Evolutionary conservation across 2,329 filamentous ascomycete genomes (phyloP), one percentile per base, ranked within the genome.

Genomic region (Colletotrichum kahawae): DNA sequence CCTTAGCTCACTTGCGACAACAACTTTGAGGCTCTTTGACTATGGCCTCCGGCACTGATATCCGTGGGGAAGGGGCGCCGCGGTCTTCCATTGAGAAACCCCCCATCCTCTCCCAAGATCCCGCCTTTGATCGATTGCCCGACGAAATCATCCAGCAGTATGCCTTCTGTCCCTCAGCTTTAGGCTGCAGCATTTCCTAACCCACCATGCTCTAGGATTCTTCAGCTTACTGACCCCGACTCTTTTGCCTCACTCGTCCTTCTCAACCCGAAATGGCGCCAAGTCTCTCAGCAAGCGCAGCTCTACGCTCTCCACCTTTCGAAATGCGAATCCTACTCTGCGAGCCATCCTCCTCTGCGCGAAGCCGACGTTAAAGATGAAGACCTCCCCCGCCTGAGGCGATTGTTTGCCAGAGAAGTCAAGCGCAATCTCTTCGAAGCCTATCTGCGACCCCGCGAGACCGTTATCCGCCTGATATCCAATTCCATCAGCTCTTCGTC

Each of bases 401-500:
- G 87, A 24, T 86, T 91, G 31, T 96, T 97, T 80, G 89, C 91
- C 10, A 88, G 88, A 65, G 92, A 96, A 81, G 90, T 93, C 78
- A 94, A 95, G 83, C 90, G 94, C 72, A 95, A 95, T 84, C 87
- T 95, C 64, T 96, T 96, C 82, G 92, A 95, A 78, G 91, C 93
- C 43, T 96, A 95, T 81, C 82, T 95, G 67, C 90, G 93, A 21
- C 94, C 95, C 5, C 89, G 85, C 74, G 89, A 90, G 80, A 96
- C 93, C 7, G 87, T 94, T 59, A 90, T 98, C 80, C 96, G 94
- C 81, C 88, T 98, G 67, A 92, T 97, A 14, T 97, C 95, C 48
- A 95, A 93, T 65, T 95, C 94, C 7, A 95, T 95, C 78, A 96
- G 94, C 81, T 96, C 95, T 1, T 95, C 94, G 2, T 95, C 95